These are phyloP conservation scores for Saccharomycopsis babjevae DNA, from an alignment of 805 yeast genomes.

Conservation along the genomic window DNA sequence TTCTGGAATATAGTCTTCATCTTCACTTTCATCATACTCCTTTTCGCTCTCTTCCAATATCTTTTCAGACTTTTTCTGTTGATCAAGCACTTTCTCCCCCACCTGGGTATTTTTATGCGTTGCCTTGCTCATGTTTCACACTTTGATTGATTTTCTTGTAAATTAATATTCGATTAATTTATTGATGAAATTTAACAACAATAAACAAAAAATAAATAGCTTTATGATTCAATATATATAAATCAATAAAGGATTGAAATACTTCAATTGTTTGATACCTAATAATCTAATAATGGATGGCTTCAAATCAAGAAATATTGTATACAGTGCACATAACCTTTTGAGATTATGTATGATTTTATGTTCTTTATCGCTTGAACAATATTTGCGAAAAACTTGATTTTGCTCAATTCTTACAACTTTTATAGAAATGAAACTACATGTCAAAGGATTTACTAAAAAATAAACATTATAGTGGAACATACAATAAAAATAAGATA, in stretches of 20 bases:
- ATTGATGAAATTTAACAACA: too few species aligned
- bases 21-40: slow-evolving; percentile 3
- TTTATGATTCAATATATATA: too few species aligned
- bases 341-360: too few species aligned
- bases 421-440: not conserved
- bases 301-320: not conserved
- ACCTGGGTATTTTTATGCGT: not conserved
- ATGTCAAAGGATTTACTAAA: not conserved
- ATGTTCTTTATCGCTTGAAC: too few species aligned
- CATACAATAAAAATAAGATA: not conserved
- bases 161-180: too few species aligned
- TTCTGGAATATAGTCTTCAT: slow-evolving; percentile 1
- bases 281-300: too few species aligned
- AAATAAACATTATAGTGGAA: not conserved
- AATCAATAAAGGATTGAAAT: too few species aligned
- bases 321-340: not conserved
- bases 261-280: not conserved
- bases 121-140: not conserved
- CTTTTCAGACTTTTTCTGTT: not conserved
- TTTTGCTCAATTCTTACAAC: not conserved
- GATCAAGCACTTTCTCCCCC: not conserved
- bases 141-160: too few species aligned
- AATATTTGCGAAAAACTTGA: too few species aligned
- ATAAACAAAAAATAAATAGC: too few species aligned
- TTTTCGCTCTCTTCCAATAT: not conserved